These are phyloP conservation scores for Sisymbrium irio DNA, from an alignment of 345 rosid genomes.

Conservation along the genomic window DNA sequence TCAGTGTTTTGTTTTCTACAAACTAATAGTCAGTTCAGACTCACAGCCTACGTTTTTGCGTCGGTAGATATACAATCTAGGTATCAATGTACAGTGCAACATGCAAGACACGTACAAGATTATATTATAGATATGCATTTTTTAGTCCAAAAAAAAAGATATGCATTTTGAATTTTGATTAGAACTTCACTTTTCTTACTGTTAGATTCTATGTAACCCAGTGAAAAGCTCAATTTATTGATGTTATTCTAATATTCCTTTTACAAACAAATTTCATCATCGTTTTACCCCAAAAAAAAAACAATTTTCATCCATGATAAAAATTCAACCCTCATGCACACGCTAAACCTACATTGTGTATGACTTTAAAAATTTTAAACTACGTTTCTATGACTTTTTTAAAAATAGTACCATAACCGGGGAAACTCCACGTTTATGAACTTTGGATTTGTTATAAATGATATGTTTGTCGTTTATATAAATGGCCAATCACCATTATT, in stretches of 20 bases:
- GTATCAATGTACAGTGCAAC: background rate
- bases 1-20: background rate
- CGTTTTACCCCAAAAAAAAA: no score
- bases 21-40: background rate
- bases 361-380: background rate
- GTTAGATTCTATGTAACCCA: background rate
- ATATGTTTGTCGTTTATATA: background rate
- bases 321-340: slow-evolving; percentile 1
- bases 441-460: background rate
- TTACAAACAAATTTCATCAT: background rate
- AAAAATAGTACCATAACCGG: background rate
- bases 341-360: background rate
- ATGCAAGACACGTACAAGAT: background rate
- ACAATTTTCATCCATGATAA: background rate
- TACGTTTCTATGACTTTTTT: no score
- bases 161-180: slow-evolving; percentile 2
- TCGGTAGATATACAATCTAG: background rate
- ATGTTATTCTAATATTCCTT: background rate
- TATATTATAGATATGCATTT: background rate
- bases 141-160: no score
- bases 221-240: background rate
- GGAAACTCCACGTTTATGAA: background rate
- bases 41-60: background rate
- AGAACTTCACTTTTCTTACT: background rate
- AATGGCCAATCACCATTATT: background rate